Evolutionary conservation across 768 basidiomycete genomes (phyloP).

Genomic region (Lactarius hengduanensis): DNA sequence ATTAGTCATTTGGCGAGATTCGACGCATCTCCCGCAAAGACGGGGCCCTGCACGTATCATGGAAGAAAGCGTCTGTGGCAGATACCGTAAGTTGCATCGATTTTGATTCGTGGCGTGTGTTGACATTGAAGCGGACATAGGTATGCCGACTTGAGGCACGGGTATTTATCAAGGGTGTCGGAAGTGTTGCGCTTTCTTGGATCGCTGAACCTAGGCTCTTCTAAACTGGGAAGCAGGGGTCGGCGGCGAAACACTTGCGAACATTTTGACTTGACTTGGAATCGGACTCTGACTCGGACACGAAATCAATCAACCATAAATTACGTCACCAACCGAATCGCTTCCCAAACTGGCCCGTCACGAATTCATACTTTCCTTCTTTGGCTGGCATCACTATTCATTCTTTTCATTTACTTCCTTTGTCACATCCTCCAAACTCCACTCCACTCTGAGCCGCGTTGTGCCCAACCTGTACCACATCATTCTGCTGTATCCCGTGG

Average conservation of each 20-base stretch:
- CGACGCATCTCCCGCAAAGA: constrained; percentile 26
- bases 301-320: constrained; percentile 13
- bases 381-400: constrained; percentile 21
- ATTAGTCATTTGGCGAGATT: constrained; percentile 27
- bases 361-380: constrained; percentile 10
- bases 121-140: constrained; percentile 25
- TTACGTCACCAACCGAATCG: constrained; percentile 9
- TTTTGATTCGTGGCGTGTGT: constrained; percentile 1
- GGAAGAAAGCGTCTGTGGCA: constrained; percentile 28
- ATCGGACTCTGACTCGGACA: constrained; percentile 4
- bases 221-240: constrained; percentile 18
- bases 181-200: constrained; percentile 29
- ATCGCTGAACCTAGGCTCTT: constrained; percentile 23
- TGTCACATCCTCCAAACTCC: constrained; percentile 16
- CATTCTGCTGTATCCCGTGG: constrained; percentile 21
- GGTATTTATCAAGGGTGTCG: constrained; percentile 26
- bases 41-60: constrained; percentile 26
- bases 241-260: neutral
- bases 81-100: constrained; percentile 25
- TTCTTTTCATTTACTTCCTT: neutral
- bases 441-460: constrained; percentile 17
- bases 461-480: constrained; percentile 19
- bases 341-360: constrained; percentile 15
- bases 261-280: neutral
- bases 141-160: constrained; percentile 30